Conservation (phyloP, 108 stramenopile species). For the Phaeodactylum tricornutum region DNA sequence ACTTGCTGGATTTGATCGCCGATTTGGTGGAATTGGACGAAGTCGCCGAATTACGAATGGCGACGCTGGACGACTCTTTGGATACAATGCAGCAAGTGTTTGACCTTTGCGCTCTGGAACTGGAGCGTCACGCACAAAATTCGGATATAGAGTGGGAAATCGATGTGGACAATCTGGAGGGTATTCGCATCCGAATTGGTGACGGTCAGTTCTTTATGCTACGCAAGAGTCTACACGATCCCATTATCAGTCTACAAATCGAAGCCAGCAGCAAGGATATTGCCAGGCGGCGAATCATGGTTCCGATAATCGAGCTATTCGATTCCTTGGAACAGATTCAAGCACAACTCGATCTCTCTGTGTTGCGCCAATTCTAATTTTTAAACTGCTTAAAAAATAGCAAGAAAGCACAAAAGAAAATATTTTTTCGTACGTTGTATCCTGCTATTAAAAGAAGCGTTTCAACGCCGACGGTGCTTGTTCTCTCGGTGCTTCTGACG, state of each 20-base stretch:
- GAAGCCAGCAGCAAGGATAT: conserved; percentile 43
- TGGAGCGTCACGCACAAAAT: conserved; percentile 10
- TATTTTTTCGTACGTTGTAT: too few species aligned
- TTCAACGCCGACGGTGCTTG: conserved; percentile 36
- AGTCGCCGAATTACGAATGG: conserved; percentile 52
- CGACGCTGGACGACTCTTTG: conserved; percentile 40
- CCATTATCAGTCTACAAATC: conserved; percentile 68
- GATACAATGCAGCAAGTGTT: conserved; percentile 44
- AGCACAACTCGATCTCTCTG: conserved; percentile 1
- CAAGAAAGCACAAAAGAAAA: too few species aligned
- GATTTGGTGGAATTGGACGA: conserved; percentile 54
- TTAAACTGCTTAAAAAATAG: too few species aligned
- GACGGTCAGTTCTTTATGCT: conserved; percentile 74
- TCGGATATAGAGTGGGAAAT: conserved; percentile 29
- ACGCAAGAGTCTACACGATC: conserved; percentile 76
- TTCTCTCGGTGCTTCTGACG: conserved; percentile 8
- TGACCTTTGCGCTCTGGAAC: conserved; percentile 23
- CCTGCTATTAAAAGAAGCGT: conserved; percentile 49
- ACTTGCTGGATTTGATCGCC: conserved; percentile 51
- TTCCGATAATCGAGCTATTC: conserved; percentile 28
- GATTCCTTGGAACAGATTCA: neutral
- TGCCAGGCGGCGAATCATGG: conserved; percentile 24
- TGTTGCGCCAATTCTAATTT: conserved; percentile 1
- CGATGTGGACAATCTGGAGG: conserved; percentile 70
- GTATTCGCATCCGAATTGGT: conserved; percentile 49